A percentile compares a stretch with the other conserved stretches of the same genome.
These are phyloP conservation scores for Terana coerulea DNA, from an alignment of 768 basidiomycete species.

Conservation along the genomic window DNA sequence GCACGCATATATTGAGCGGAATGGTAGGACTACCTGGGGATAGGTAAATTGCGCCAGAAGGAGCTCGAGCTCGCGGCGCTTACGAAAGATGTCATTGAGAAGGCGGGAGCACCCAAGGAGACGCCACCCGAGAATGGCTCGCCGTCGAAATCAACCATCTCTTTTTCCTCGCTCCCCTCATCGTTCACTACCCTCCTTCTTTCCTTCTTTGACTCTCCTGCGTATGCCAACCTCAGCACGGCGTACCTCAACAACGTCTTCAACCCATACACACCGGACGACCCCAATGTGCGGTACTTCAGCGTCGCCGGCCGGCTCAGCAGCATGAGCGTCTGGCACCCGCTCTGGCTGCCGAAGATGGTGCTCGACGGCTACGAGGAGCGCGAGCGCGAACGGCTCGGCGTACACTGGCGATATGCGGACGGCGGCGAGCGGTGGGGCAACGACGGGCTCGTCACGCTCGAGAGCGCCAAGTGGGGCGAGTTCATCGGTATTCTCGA, in stretches of 20 bases:
- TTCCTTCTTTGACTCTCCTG: slow-evolving; percentile 90
- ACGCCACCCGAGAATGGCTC: slow-evolving; percentile 26
- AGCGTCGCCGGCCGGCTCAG: slow-evolving; percentile 80
- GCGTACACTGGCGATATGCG: slow-evolving; percentile 20
- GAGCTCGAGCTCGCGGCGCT: slow-evolving; percentile 5
- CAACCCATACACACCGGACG: slow-evolving; percentile 79
- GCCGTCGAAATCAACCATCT: slow-evolving; percentile 36
- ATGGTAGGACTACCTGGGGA: slow-evolving; percentile 83
- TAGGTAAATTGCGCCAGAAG: slow-evolving; percentile 54
- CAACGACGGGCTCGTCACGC: slow-evolving; percentile 88
- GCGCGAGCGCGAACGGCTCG: slow-evolving; percentile 44
- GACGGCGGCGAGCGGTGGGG: slow-evolving; percentile 52
- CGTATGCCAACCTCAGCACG: slow-evolving; percentile 91
- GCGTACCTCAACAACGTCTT: slow-evolving; percentile 74
- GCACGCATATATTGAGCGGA: too few species aligned
- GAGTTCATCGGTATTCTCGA: slow-evolving; percentile 90
- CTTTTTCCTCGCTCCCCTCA: slow-evolving; percentile 66
- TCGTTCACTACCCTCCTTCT: slow-evolving; percentile 87
- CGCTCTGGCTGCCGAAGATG: slow-evolving; percentile 95
- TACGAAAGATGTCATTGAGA: not conserved
- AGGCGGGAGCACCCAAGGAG: slow-evolving; percentile 1
- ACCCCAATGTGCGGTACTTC: slow-evolving; percentile 84
- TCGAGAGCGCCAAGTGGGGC: slow-evolving; percentile 95
- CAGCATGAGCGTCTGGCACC: slow-evolving; percentile 77
- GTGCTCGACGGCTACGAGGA: slow-evolving; percentile 85